Evolutionary conservation across 345 rosid genomes (phyloP).

Genomic region (Linum trigynum): DNA sequence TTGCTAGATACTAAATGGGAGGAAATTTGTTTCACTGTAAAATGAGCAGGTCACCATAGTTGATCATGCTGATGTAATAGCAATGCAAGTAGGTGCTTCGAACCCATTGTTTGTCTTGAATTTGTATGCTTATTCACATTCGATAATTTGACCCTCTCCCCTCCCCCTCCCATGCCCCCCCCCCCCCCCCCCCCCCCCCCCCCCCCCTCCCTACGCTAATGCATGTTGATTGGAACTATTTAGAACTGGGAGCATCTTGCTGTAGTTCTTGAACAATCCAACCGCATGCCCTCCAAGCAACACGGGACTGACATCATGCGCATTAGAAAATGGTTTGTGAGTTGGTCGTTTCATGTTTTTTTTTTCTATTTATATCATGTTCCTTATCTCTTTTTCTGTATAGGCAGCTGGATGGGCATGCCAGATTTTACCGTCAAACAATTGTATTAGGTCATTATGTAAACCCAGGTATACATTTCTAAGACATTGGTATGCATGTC

Average conservation of each 20-base stretch:
- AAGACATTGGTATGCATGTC: conserved; percentile 30
- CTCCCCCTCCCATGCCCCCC: neutral
- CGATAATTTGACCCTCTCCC: conserved; percentile 3
- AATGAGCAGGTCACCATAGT: conserved; percentile 64
- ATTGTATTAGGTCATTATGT: conserved; percentile 62
- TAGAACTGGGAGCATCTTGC: conserved; percentile 76
- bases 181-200: neutral
- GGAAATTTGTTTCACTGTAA: conserved; percentile 5
- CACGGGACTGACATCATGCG: conserved; percentile 88
- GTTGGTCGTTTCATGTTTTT: neutral
- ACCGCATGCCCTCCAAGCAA: conserved; percentile 60
- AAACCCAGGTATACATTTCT: conserved; percentile 53
- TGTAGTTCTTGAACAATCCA: conserved; percentile 55
- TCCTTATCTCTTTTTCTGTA: conserved; percentile 14
- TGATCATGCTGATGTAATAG: conserved; percentile 89
- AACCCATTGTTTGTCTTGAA: conserved; percentile 13
- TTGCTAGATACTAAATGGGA: conserved; percentile 12
- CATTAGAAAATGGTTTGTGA: conserved; percentile 60
- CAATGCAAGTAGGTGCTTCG: conserved; percentile 61
- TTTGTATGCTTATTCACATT: neutral
- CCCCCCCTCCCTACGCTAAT: too few species aligned
- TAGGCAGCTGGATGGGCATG: conserved; percentile 82
- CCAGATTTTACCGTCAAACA: conserved; percentile 68
- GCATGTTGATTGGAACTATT: conserved; percentile 14
- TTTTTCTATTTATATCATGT: neutral